Base-by-base conservation (phyloP, 192 early-diverging fungal species). In the Podila clonocystis region DNA sequence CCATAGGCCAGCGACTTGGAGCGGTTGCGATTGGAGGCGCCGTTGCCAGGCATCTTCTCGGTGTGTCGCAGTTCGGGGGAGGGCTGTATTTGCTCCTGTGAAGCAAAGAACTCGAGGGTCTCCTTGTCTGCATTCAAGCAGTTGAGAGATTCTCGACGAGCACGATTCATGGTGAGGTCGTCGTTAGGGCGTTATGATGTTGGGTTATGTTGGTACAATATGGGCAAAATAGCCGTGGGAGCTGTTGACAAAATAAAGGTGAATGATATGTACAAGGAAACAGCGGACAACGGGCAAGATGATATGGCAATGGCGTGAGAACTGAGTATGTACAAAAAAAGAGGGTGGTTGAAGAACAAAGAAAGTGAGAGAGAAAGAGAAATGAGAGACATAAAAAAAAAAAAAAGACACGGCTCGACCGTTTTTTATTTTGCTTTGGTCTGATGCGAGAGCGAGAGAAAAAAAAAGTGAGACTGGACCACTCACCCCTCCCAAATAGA, bases 101-200 rank as follows among this genome's bases (percentile, higher is more conserved):
- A 19, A 22, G 77, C 77, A 80, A 73, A 80, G 63, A 55, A 69
- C n/a, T 72, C 70, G 45, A 80, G 77, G 1, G 77, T 64, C 45
- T 73, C 77, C 41, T 80, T 80, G 67, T 80, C 77, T 63, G 77
- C 77, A 50, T 80, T 80, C 12, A 80, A 55, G 34, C 77, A 80
- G 67, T 80, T 80, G 52, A 80, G 77, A 2, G 77, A 80, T 61
- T 80, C 77, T 57, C 77, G 70, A 41, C 77, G 77, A 19, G 77
- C 77, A 41, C 77, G 70, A 50, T 80, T 80, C 77, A 80, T 80
- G 63, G 24, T 41, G 41, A 17, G 15, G 41, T 15, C 38, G 41
- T 45, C 41, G 19, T n/a, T 62, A 17, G 30, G 9, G 13, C 26
- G 50, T 22, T 13, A 59, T 15, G 19, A 19, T 41, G 48, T 3